Evolutionary conservation across 1,284 basidiomycete genomes (phyloP).

Genomic region (Pisolithus thermaeus): DNA sequence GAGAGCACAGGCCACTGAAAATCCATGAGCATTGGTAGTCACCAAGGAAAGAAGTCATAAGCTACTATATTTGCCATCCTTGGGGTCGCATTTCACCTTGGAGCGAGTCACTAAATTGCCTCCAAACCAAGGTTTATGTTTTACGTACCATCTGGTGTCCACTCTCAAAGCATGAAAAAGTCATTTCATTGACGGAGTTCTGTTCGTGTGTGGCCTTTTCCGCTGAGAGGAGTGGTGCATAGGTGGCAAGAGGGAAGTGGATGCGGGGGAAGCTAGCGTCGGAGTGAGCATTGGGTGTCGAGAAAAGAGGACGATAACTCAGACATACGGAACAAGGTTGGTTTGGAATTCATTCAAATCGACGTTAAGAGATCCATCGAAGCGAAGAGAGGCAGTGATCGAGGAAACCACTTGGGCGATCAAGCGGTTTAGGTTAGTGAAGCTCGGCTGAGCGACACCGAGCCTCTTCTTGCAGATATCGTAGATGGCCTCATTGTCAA

Average conservation of each 20-base stretch:
- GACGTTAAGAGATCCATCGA: conserved; percentile 97
- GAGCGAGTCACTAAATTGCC: conserved; percentile 6
- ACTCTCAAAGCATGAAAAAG: conserved; percentile 95
- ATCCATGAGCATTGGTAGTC: conserved; percentile 1
- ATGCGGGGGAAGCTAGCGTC: conserved; percentile 84
- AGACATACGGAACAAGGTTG: conserved; percentile 86
- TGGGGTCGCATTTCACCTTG: conserved; percentile 87
- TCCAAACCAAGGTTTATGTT: neutral
- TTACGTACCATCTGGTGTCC: conserved; percentile 89
- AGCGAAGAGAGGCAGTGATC: conserved; percentile 94
- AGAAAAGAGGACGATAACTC: neutral
- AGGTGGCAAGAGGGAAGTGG: conserved; percentile 97
- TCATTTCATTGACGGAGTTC: conserved; percentile 98
- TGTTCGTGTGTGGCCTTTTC: conserved; percentile 92
- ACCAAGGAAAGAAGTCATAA: conserved; percentile 9
- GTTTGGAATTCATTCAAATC: conserved; percentile 99
- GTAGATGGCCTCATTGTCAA: conserved; percentile 98
- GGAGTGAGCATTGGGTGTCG: conserved; percentile 2
- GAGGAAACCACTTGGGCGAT: conserved; percentile 99
- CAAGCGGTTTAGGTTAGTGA: conserved; percentile 93
- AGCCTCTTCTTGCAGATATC: conserved; percentile 98
- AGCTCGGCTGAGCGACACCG: conserved; percentile 81
- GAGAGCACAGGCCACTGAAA: conserved; percentile 77
- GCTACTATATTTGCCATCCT: conserved; percentile 95
- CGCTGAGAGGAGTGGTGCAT: conserved; percentile 89